Conservation (phyloP, 345 rosid species). For the Citropsis articulata region DNA sequence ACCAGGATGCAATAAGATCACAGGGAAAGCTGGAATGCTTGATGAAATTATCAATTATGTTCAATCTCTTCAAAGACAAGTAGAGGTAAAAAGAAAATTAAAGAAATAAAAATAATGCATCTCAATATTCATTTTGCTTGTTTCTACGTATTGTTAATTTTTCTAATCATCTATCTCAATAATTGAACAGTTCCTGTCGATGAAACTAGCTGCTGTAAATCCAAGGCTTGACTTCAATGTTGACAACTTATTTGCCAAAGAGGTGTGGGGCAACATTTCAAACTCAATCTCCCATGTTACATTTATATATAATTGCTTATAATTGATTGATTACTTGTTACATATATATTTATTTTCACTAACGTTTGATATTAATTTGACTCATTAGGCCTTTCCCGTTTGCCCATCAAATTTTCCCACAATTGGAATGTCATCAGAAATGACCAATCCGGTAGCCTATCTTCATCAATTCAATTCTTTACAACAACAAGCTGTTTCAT, state of each 20-base stretch:
- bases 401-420: conserved; percentile 34
- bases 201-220: conserved; percentile 68
- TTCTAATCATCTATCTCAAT: not conserved
- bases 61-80: conserved; percentile 75
- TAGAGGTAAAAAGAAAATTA: conserved; percentile 43
- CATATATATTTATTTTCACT: not conserved
- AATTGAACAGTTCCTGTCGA: conserved; percentile 57
- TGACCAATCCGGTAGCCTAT: conserved; percentile 40
- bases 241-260: conserved; percentile 50
- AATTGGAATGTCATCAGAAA: conserved; percentile 47
- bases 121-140: not conserved
- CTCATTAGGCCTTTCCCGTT: conserved; percentile 37
- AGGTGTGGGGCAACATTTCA: conserved; percentile 38
- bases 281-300: not conserved
- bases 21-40: conserved; percentile 85
- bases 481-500: conserved; percentile 49
- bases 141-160: not conserved
- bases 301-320: not conserved
- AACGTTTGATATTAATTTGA: not conserved
- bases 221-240: conserved; percentile 55
- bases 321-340: not conserved
- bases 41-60: conserved; percentile 83
- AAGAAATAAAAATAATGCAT: not conserved
- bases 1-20: conserved; percentile 69
- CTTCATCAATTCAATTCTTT: conserved; percentile 50